These are phyloP conservation scores for Hygrophoropsis aurantiaca DNA, from an alignment of 768 basidiomycete species.

Conservation along the genomic window DNA sequence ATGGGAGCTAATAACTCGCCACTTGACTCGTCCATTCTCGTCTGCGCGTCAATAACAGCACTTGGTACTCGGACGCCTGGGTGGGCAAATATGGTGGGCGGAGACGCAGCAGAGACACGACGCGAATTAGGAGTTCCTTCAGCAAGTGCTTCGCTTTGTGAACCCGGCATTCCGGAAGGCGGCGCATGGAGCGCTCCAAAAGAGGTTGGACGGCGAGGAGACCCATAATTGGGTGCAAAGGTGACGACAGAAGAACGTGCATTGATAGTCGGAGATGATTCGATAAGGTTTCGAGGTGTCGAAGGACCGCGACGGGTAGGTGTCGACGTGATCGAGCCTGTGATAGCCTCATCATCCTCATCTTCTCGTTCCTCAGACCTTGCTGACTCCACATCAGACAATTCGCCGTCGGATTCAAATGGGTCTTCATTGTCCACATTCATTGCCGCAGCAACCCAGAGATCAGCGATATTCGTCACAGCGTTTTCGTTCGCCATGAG, in stretches of 20 bases:
- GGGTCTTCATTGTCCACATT: slow-evolving; percentile 91
- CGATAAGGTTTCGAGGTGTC: slow-evolving; percentile 8
- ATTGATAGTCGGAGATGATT: slow-evolving; percentile 19
- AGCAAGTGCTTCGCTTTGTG: slow-evolving; percentile 22
- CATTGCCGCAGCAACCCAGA: slow-evolving; percentile 97
- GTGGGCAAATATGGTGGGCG: slow-evolving; percentile 82
- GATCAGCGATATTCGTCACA: slow-evolving; percentile 90
- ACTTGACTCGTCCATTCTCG: slow-evolving; percentile 42
- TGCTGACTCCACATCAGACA: slow-evolving; percentile 43
- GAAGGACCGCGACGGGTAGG: slow-evolving; percentile 16
- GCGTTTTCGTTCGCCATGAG: slow-evolving; percentile 94
- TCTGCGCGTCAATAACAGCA: slow-evolving; percentile 73
- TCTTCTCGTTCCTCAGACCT: slow-evolving; percentile 22
- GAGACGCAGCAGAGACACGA: slow-evolving; percentile 55
- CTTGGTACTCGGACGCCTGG: slow-evolving; percentile 78
- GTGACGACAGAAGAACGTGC: slow-evolving; percentile 23
- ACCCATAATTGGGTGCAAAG: slow-evolving; percentile 24
- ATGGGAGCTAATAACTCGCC: slow-evolving; percentile 52
- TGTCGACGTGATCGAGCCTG: slow-evolving; percentile 9
- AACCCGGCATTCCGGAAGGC: slow-evolving; percentile 29
- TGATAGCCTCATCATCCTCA: slow-evolving; percentile 32
- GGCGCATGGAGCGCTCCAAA: slow-evolving; percentile 16
- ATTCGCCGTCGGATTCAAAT: slow-evolving; percentile 45
- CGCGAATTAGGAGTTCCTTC: slow-evolving; percentile 38
- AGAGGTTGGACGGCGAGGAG: slow-evolving; percentile 33